Evolutionary conservation across 768 basidiomycete genomes (phyloP), one percentile per base, ranked within the genome.

Genomic region (Boletus rubescentipes): DNA sequence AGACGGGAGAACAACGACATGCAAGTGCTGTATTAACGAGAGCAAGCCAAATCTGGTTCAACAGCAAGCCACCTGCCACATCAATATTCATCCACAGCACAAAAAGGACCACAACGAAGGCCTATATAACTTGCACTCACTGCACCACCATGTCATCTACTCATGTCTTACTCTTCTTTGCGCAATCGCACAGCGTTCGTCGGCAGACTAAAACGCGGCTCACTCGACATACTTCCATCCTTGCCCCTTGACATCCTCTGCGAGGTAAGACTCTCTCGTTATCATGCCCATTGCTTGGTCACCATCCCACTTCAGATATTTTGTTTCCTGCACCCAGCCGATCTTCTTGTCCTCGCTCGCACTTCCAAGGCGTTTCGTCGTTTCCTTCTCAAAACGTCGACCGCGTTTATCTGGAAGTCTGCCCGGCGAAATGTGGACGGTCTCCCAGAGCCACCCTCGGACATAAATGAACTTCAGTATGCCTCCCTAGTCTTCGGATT

Each of bases 1-100:
- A 85, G 64, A 49, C 82, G 81, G 54, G 70, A 58, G 53, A 84
- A 57, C 53, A 80, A 70, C 61, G 82, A 79, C 82, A 86, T 85
- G 40, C 23, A 29, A 7, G 32, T 31, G 45, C 39, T 56, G 53
- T 57, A 20, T 1, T 41, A 30, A 34, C 6, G 23, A 23, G 2
- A 18, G 23, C 11, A 7, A 35, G 46, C 46, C 23, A 23, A 36
- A 47, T 15, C 12, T 5, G 35, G 45, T n/a, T 9, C 46, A 15
- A 38, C 46, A 38, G 46, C 37, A 30, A 3, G 36, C 41, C 43
- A 35, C 32, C 18, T 9, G 49, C 40, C 49, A 43, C 40, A 26
- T 26, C 26, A 26, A n/a, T n/a, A n/a, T n/a, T n/a, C n/a, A n/a
- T n/a, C n/a, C n/a, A 39, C 37, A 48, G 46, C 36, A 46, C 15